Evolutionary conservation across 148 eudicot species (phyloP).

Genomic region (Nyssa sinensis): DNA sequence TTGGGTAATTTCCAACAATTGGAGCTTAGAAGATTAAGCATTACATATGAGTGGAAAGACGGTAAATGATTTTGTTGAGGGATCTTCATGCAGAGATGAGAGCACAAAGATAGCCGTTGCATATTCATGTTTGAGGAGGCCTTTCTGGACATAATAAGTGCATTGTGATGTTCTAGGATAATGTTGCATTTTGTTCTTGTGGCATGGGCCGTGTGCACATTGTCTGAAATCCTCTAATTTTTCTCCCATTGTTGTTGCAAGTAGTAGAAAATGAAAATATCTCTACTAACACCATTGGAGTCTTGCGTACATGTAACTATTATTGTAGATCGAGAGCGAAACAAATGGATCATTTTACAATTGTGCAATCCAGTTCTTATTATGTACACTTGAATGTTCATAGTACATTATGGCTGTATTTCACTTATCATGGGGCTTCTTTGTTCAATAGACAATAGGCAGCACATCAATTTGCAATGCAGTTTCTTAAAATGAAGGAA

Average conservation of each 20-base stretch:
- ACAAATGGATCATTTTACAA: not conserved
- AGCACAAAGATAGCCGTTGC: not conserved
- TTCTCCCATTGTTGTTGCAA: not conserved
- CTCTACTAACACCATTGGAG: too few relatives aligned
- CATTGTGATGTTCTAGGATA: too few relatives aligned
- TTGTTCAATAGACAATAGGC: too few relatives aligned
- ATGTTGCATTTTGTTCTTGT: not conserved
- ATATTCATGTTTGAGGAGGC: not conserved
- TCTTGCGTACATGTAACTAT: not conserved
- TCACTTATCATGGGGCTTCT: not conserved
- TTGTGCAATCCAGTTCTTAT: not conserved
- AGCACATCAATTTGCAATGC: too few relatives aligned
- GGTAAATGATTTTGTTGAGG: not conserved
- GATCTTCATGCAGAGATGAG: not conserved
- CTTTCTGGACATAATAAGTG: not conserved
- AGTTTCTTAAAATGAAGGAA: too few relatives aligned
- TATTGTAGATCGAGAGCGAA: not conserved
- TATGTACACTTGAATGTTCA: not conserved
- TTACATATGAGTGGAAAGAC: not conserved
- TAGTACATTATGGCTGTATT: too few relatives aligned
- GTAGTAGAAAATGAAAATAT: not conserved
- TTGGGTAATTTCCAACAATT: not conserved
- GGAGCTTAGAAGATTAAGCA: conserved; percentile 8
- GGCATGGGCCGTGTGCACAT: too few relatives aligned
- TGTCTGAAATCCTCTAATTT: not conserved